These are phyloP conservation scores for Canavalia gladiata DNA, from an alignment of 306 rosid genomes.

Conservation along the genomic window DNA sequence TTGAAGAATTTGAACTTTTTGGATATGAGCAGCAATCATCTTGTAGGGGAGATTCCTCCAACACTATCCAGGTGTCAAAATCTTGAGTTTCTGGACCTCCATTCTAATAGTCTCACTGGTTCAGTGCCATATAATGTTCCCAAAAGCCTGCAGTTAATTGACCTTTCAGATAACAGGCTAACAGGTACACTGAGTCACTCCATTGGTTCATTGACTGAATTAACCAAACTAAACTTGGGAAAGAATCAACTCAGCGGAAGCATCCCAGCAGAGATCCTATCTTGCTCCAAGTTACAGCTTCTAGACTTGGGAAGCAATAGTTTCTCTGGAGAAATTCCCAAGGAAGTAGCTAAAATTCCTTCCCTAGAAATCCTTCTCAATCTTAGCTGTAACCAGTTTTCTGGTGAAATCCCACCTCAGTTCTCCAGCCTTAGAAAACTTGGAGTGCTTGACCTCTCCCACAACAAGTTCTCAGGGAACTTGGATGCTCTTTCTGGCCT, in stretches of 20 bases:
- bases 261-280: constrained; percentile 70
- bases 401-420: constrained; percentile 75
- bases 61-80: constrained; percentile 63
- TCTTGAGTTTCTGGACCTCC: constrained; percentile 81
- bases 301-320: constrained; percentile 74
- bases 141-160: constrained; percentile 61
- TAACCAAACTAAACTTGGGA: constrained; percentile 72
- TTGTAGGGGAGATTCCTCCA: constrained; percentile 75
- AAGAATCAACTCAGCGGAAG: constrained; percentile 68
- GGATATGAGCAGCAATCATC: constrained; percentile 71
- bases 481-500: constrained; percentile 61
- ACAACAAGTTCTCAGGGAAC: constrained; percentile 78
- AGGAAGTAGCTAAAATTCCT: constrained; percentile 67
- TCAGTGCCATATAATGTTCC: constrained; percentile 67
- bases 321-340: constrained; percentile 77
- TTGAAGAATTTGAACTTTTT: constrained; percentile 69
- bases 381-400: constrained; percentile 73
- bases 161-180: constrained; percentile 72
- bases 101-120: constrained; percentile 70
- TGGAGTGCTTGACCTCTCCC: constrained; percentile 82
- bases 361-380: constrained; percentile 82
- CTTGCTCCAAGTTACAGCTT: constrained; percentile 70
- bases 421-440: constrained; percentile 72
- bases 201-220: constrained; percentile 65
- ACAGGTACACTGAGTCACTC: constrained; percentile 60